Base-by-base conservation (phyloP, 495 filamentous ascomycete species). In the Tuber melanosporum region DNA sequence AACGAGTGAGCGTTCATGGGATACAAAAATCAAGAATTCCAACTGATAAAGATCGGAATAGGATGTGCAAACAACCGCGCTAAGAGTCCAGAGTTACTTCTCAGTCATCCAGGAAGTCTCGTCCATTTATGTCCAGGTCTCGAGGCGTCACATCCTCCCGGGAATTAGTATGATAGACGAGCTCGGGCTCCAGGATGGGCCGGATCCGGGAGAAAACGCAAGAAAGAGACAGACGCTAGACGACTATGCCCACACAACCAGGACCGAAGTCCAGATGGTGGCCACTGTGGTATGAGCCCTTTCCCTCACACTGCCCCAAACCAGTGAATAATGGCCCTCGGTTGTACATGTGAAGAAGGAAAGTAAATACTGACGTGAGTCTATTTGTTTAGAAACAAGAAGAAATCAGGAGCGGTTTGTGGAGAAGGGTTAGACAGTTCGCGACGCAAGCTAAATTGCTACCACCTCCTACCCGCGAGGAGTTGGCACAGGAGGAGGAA, bases 121-220 rank as follows among this genome's bases (percentile, higher is more conserved):
- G 19, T 45, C 43, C n/a, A 44, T 43, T 6, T 73, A 73, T 73
- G 71, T 73, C 15, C n/a, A 73, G n/a, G 71, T 73, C 41, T 73
- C 71, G 43, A 73, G 47, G 36, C 43, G 71, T 45, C 71, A 73
- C 42, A 47, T 73, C n/a, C 43, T 73, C n/a, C 71, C 71, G n/a
- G 71, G 71, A 36, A 73, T 73, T 39, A 73, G 41, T 47, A 73
- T 45, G 42, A 73, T 73, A 12, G 71, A 73, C 43, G 71, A 73
- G 20, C 41, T 73, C 43, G 46, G 43, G 71, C 41, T 73, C 42
- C 41, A 66, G 26, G 57, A 66, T 26, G 57, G 26, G 57, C 26
- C 26, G 57, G 57, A 66, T 66, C 26, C 26, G 26, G 57, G 57
- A 14, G 57, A 66, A 66, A 66, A 19, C 26, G 57, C 26, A 12